A percentile compares a stretch with the other conserved stretches of the same genome.
Evolutionary conservation across 371 early-diverging fungal species (phyloP).

Genomic region (Spraguea lophii): DNA sequence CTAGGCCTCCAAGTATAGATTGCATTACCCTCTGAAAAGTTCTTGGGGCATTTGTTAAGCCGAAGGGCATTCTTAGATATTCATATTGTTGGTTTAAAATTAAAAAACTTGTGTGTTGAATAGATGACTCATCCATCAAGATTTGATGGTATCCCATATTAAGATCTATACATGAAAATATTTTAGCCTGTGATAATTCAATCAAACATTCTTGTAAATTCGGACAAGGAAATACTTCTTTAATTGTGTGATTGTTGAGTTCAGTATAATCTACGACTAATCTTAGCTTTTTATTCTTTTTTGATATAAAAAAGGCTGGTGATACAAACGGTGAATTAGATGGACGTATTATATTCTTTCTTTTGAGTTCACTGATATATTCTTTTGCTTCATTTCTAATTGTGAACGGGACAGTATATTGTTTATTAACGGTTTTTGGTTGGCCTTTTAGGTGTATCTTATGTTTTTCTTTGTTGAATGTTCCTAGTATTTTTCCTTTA

Average conservation of each 20-base stretch:
- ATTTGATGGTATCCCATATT: slow-evolving; percentile 45
- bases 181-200: neutral
- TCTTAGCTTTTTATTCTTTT: slow-evolving; percentile 2
- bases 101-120: slow-evolving; percentile 48
- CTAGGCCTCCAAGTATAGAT: slow-evolving; percentile 29
- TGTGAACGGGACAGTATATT: too few relatives aligned
- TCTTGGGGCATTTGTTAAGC: slow-evolving; percentile 44
- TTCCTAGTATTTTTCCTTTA: too few relatives aligned
- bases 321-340: neutral
- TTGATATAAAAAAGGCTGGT: slow-evolving; percentile 6
- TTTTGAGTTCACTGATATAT: too few relatives aligned
- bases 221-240: slow-evolving; percentile 1
- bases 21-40: slow-evolving; percentile 47
- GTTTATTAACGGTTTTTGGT: too few relatives aligned
- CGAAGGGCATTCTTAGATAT: slow-evolving; percentile 49
- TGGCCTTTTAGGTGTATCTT: too few relatives aligned
- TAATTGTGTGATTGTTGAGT: slow-evolving; percentile 1
- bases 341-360: neutral
- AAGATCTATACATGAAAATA: slow-evolving; percentile 44
- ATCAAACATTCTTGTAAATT: slow-evolving; percentile 1
- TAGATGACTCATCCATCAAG: slow-evolving; percentile 16
- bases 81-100: slow-evolving; percentile 45
- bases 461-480: too few relatives aligned
- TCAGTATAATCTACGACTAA: slow-evolving; percentile 4
- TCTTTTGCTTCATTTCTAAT: too few relatives aligned